phyloP scores from a whole-genome alignment of 345 rosid genomes.

The Limnanthes douglasii region DNA sequence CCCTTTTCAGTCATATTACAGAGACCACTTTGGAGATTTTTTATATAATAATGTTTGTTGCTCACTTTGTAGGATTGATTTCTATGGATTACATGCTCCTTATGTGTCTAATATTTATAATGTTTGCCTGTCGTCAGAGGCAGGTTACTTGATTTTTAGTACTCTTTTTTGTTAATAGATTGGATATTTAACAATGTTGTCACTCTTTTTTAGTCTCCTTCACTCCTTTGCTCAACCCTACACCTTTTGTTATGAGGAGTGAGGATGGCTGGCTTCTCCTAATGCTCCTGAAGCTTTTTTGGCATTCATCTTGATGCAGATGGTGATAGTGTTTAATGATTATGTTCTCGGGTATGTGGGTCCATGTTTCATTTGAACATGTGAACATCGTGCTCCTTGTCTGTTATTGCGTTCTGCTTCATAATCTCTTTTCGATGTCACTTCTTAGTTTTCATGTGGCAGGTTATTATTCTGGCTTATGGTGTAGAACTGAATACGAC shows the following conservation, averaged over 20 bases:
- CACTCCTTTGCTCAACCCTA: too few species aligned
- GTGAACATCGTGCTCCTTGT: too few species aligned
- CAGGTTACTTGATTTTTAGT: slow-evolving; percentile 12
- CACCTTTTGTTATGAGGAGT: slow-evolving; percentile 1
- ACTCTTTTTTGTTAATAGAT: slow-evolving; percentile 5
- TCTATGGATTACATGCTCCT: slow-evolving; percentile 19
- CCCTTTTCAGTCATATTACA: slow-evolving; percentile 10
- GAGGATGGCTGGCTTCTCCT: slow-evolving; percentile 8
- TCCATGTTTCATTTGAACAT: too few species aligned
- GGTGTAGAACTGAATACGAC: too few species aligned
- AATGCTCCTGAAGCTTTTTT: slow-evolving; percentile 14
- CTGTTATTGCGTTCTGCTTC: background rate
- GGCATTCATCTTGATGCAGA: slow-evolving; percentile 8
- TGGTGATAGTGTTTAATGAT: slow-evolving; percentile 8
- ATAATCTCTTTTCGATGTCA: slow-evolving; percentile 7
- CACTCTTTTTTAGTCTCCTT: slow-evolving; percentile 1
- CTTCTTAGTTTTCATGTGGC: slow-evolving; percentile 26
- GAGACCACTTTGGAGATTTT: slow-evolving; percentile 12
- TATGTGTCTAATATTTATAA: slow-evolving; percentile 10
- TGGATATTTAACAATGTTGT: slow-evolving; percentile 6
- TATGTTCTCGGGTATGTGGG: background rate
- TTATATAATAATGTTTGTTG: slow-evolving; percentile 13
- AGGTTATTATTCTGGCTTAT: slow-evolving; percentile 16
- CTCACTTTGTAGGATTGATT: slow-evolving; percentile 32
- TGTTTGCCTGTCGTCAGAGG: slow-evolving; percentile 12